Percentiles rank a stretch among this genome's conserved stretches.
phyloP scores from a whole-genome alignment of 768 basidiomycete genomes.

The Leucosporidium yakuticum region DNA sequence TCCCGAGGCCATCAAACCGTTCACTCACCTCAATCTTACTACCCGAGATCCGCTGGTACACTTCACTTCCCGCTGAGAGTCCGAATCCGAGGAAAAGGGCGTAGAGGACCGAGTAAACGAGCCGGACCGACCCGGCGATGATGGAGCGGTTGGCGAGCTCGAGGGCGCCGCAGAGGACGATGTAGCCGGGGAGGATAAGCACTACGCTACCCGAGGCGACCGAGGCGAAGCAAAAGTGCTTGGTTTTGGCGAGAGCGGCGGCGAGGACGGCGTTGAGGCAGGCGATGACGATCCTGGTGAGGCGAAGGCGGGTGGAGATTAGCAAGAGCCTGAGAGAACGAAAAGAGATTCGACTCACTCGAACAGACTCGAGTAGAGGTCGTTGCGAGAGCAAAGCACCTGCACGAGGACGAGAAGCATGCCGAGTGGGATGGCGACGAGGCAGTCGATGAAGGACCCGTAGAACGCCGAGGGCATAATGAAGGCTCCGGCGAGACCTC shows the following conservation, averaged over 20 bases:
- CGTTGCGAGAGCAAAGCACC: slow-evolving; percentile 56
- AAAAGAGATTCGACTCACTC: slow-evolving; percentile 43
- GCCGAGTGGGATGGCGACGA: slow-evolving; percentile 67
- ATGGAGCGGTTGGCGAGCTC: slow-evolving; percentile 65
- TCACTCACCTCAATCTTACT: slow-evolving; percentile 53
- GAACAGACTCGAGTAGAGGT: slow-evolving; percentile 71
- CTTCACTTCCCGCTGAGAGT: slow-evolving; percentile 66
- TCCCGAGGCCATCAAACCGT: too few relatives aligned
- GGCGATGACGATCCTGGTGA: slow-evolving; percentile 59
- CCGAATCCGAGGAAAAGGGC: slow-evolving; percentile 58
- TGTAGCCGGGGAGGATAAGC: slow-evolving; percentile 57
- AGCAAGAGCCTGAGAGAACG: neutral
- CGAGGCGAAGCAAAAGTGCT: slow-evolving; percentile 70
- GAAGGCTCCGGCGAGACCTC: slow-evolving; percentile 51
- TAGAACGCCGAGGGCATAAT: slow-evolving; percentile 50
- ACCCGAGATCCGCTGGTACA: slow-evolving; percentile 46
- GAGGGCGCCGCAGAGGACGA: slow-evolving; percentile 51
- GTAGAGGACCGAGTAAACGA: slow-evolving; percentile 61
- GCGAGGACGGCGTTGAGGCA: slow-evolving; percentile 70
- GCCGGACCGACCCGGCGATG: slow-evolving; percentile 69
- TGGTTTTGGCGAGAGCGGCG: slow-evolving; percentile 62
- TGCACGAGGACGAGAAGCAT: slow-evolving; percentile 70
- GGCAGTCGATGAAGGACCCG: slow-evolving; percentile 67
- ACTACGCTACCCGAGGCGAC: slow-evolving; percentile 70
- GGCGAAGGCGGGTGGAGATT: neutral